Percentiles rank a stretch among this genome's conserved stretches.
phyloP scores from a whole-genome alignment of 192 early-diverging fungal species.

The Coemansia aciculifera region DNA sequence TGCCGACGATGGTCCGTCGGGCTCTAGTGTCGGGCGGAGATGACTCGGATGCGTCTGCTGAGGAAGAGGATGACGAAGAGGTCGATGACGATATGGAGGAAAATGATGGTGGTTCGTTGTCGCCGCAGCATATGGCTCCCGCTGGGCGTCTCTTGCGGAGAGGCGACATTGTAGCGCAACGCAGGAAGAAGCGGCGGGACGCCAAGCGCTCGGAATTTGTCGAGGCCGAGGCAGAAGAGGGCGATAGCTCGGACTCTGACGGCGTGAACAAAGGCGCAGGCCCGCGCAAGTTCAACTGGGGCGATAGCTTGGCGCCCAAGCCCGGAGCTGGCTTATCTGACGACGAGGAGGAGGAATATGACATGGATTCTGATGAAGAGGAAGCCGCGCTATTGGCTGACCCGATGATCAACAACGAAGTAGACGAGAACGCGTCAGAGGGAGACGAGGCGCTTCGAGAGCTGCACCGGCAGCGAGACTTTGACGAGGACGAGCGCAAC shows the following conservation, averaged over 20 bases:
- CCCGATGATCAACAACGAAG: constrained; percentile 47
- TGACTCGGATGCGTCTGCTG: not conserved
- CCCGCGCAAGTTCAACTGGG: constrained; percentile 44
- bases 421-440: constrained; percentile 11
- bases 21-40: constrained; percentile 12
- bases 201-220: constrained; percentile 46
- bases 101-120: not conserved
- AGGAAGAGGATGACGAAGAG: not conserved
- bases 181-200: constrained; percentile 1
- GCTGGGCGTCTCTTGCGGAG: constrained; percentile 12
- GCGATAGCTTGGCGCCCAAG: constrained; percentile 4
- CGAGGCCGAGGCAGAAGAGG: constrained; percentile 53
- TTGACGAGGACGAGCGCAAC: constrained; percentile 38
- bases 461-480: constrained; percentile 37
- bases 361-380: constrained; percentile 49
- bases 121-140: not conserved
- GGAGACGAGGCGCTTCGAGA: constrained; percentile 41
- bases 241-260: constrained; percentile 44
- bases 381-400: constrained; percentile 36
- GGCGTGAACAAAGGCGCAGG: constrained; percentile 6
- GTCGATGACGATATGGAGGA: not conserved
- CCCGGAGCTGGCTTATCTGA: constrained; percentile 8
- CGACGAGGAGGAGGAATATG: constrained; percentile 27
- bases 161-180: not conserved
- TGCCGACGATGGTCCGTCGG: constrained; percentile 36